Conservation (phyloP, 768 basidiomycete species). For the Kwoniella sp. region DNA sequence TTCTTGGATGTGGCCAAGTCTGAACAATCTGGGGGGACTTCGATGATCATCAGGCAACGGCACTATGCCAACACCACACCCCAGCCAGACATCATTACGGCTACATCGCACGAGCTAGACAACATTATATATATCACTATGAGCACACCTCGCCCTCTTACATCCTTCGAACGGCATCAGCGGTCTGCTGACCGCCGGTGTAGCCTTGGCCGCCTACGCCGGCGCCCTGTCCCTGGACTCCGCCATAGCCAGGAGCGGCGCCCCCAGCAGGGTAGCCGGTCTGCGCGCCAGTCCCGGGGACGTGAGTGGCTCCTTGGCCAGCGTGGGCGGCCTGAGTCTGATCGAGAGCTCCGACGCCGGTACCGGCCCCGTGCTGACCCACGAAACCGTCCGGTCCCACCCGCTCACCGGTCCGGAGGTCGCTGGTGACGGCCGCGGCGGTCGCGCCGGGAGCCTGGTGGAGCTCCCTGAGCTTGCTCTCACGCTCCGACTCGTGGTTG, state of each 20-base stretch:
- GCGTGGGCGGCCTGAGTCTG: slow-evolving; percentile 8
- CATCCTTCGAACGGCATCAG: neutral
- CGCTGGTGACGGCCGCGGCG: slow-evolving; percentile 10
- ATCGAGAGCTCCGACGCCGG: slow-evolving; percentile 3
- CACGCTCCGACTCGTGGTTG: slow-evolving; percentile 8
- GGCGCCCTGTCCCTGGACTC: neutral
- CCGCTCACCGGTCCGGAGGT: slow-evolving; percentile 9
- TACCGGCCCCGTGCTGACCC: neutral
- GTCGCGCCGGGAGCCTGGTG: slow-evolving; percentile 7
- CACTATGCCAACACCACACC: no score
- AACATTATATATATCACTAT: no score
- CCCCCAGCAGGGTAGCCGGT: no score
- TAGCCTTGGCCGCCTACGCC: neutral
- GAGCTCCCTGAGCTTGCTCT: slow-evolving; percentile 10
- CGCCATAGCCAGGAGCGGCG: neutral
- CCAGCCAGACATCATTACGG: no score
- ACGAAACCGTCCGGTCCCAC: slow-evolving; percentile 6
- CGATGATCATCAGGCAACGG: no score
- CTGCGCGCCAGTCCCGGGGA: neutral
- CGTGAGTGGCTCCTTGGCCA: neutral
- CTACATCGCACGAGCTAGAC: no score
- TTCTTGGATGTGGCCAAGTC: no score
- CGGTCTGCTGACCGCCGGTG: slow-evolving; percentile 5
- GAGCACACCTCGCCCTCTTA: no score
- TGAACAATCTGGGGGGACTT: no score